Evolutionary conservation across 164 flowering plant genomes (phyloP).

Genomic region (Saururus chinensis): DNA sequence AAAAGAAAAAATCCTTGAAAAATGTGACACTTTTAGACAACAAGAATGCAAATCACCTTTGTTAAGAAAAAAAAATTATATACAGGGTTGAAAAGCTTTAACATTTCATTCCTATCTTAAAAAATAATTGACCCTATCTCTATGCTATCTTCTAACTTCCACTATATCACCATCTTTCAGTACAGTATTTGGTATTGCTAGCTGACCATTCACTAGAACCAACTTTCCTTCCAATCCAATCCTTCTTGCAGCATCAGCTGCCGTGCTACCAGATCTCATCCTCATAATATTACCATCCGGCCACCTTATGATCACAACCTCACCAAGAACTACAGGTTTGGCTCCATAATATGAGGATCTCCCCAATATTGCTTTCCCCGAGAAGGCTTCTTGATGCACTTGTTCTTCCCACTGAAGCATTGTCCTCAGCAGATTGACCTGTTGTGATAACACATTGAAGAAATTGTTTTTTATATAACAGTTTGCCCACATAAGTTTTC

Average conservation of each 20-base stretch:
- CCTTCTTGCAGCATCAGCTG: constrained; percentile 85
- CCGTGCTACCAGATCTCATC: constrained; percentile 75
- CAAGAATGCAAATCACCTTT: too few relatives aligned
- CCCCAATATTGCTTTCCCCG: constrained; percentile 13
- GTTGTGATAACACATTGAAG: neutral
- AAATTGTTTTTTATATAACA: neutral
- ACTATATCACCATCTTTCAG: neutral
- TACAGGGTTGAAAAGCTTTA: too few relatives aligned
- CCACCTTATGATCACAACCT: constrained; percentile 81
- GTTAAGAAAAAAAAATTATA: too few relatives aligned
- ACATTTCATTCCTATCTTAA: too few relatives aligned
- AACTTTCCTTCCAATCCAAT: constrained; percentile 71
- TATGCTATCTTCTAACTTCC: neutral
- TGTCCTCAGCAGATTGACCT: constrained; percentile 74
- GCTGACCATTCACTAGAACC: constrained; percentile 51
- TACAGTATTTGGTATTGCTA: neutral
- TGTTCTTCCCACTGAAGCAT: constrained; percentile 98
- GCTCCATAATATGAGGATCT: constrained; percentile 4
- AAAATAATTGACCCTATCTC: too few relatives aligned
- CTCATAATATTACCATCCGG: constrained; percentile 79
- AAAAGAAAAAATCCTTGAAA: too few relatives aligned
- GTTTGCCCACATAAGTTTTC: neutral
- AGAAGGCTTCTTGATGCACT: constrained; percentile 46
- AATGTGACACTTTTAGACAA: too few relatives aligned
- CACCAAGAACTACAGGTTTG: constrained; percentile 35